A percentile compares a stretch with the other conserved stretches of the same genome.
These are phyloP conservation scores for Gymnopus androsaceus DNA, from an alignment of 1,284 basidiomycete genomes.

Conservation along the genomic window DNA sequence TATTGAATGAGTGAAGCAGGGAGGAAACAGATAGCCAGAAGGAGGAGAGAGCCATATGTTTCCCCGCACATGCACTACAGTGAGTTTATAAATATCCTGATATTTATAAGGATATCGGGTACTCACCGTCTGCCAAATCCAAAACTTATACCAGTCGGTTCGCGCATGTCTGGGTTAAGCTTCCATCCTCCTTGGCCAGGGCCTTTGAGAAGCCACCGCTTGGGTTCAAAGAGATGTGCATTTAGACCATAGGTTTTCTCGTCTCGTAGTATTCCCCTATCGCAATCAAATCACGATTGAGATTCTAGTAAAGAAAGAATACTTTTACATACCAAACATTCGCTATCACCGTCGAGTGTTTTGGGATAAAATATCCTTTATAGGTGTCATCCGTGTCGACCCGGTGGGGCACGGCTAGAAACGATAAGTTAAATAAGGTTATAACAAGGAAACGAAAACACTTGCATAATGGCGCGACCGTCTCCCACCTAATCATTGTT, in stretches of 20 bases:
- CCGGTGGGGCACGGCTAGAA: conserved; percentile 8
- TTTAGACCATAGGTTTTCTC: conserved; percentile 3
- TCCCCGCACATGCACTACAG: not conserved
- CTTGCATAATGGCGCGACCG: conserved; percentile 11
- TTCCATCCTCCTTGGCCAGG: not conserved
- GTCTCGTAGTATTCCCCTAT: conserved; percentile 14
- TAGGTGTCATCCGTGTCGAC: conserved; percentile 12
- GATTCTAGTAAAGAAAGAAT: not conserved
- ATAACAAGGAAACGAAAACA: not conserved
- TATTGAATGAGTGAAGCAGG: not conserved
- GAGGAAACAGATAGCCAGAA: not conserved
- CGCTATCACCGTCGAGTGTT: conserved; percentile 3
- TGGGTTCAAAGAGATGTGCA: conserved; percentile 5
- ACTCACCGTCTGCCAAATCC: conserved; percentile 15
- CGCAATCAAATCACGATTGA: no score
- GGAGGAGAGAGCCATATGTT: not conserved
- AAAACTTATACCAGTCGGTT: conserved; percentile 10
- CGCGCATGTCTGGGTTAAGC: not conserved
- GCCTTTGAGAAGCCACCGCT: conserved; percentile 1
- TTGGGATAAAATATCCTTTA: conserved; percentile 11
- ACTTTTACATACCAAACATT: conserved; percentile 11
- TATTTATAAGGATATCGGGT: not conserved
- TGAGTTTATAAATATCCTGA: not conserved
- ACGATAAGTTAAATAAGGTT: not conserved
- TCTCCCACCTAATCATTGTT: not conserved